Base-by-base conservation (phyloP, 2,329 filamentous ascomycete genomes). In the Alternaria angustiovoidea region DNA sequence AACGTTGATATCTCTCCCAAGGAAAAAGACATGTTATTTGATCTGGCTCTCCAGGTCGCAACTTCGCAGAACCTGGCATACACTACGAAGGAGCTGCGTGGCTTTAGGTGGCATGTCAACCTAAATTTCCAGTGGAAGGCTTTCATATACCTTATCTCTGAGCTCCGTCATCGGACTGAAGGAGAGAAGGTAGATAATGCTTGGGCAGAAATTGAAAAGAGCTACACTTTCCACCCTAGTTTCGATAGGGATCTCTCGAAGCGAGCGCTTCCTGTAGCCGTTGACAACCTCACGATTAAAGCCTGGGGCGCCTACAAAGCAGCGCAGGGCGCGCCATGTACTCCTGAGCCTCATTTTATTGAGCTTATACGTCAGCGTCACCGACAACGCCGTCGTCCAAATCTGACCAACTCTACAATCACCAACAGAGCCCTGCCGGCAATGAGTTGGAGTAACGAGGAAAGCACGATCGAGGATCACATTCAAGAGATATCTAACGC, bases 51-150 rank as follows among this genome's bases (percentile, higher is more conserved):
- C 20, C 79, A 81, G 55, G 74, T 82, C 7, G 67, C 81, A 9
- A 73, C 80, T 43, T 75, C 78, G 36, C 78, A 81, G 56, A 81
- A 78, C 44, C 65, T 82, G 20, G 72, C 74, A 0, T 78, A 81
- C 53, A 77, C 36, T 18, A 81, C 78, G 30, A 71, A 74, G 28
- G 73, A 73, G 22, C 72, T 81, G 53, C 74, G 78, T 36, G 73
- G 76, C n/a, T 84, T 80, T 59, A 66, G 74, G 26, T 84, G 82
- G 82, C 81, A 84, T 65, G 74, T 80, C 52, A 77, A 82, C 26
- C 73, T 78, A 28, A 79, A 83, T 39, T 86, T 85, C 68, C 79
- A 81, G 20, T 86, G 83, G 83, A 83, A 85, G 54, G 79, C 83
- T 9, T 79, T 84, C 44, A 81, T 85, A n/a, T 82, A 83, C 65